Conservation (phyloP, 495 filamentous ascomycete genomes). For the Recurvomyces mirabilis region DNA sequence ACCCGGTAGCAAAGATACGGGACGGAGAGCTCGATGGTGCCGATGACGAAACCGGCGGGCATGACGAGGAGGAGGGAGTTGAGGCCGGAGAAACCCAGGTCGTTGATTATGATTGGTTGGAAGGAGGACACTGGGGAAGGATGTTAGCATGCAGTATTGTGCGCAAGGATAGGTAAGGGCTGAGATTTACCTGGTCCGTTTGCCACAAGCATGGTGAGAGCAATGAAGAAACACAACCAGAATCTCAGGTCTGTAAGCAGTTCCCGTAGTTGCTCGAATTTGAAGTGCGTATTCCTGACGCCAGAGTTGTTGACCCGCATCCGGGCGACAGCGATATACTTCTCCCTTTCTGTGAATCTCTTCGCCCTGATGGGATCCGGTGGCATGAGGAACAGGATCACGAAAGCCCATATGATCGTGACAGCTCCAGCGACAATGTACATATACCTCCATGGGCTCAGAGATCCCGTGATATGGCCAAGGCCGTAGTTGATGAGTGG, state of each 20-base stretch:
- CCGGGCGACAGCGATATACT: constrained; percentile 21
- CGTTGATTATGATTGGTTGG: constrained; percentile 34
- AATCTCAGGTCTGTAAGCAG: constrained; percentile 35
- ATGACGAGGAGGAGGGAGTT: constrained; percentile 37
- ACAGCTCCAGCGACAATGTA: constrained; percentile 36
- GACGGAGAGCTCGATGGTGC: constrained; percentile 28
- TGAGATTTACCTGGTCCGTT: neutral
- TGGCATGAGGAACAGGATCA: constrained; percentile 29
- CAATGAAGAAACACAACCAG: constrained; percentile 32
- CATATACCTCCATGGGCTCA: constrained; percentile 23
- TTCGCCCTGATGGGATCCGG: constrained; percentile 44
- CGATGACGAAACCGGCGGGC: constrained; percentile 33
- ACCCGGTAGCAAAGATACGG: constrained; percentile 29
- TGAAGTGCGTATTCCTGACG: constrained; percentile 25
- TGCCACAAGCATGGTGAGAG: constrained; percentile 25
- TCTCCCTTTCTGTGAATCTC: constrained; percentile 20
- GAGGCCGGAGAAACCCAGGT: constrained; percentile 36
- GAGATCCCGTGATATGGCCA: constrained; percentile 34
- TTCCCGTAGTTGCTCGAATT: constrained; percentile 33
- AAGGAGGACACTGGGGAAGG: constrained; percentile 31
- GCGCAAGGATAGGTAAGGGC: no score
- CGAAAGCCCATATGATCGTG: constrained; percentile 35
- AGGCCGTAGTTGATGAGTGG: constrained; percentile 42
- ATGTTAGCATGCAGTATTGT: neutral
- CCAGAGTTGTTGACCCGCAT: constrained; percentile 23